phyloP scores from a whole-genome alignment of 345 rosid genomes.

The Eucalyptus pauciflora region DNA sequence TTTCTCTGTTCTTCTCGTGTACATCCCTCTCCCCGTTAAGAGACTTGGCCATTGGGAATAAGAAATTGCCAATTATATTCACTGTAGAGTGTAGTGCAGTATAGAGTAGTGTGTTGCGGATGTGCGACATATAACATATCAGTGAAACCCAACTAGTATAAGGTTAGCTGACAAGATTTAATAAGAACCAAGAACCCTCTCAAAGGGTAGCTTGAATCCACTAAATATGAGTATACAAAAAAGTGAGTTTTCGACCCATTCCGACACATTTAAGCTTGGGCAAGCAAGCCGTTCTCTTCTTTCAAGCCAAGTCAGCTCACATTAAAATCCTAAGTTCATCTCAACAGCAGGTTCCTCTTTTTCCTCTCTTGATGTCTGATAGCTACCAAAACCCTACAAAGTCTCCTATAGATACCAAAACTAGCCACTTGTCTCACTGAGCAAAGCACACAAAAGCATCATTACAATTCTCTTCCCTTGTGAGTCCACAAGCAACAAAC shows the following conservation, averaged over 20 bases:
- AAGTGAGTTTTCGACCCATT: not conserved
- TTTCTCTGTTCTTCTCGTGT: not conserved
- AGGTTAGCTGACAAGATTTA: not conserved
- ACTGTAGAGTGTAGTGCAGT: not conserved
- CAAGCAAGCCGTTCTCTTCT: not conserved
- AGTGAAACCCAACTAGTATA: not conserved
- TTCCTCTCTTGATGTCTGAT: not conserved
- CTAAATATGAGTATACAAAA: not conserved
- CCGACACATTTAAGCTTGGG: not conserved
- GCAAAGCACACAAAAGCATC: too few relatives aligned
- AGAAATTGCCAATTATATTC: not conserved
- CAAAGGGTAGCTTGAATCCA: not conserved
- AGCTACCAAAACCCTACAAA: not conserved
- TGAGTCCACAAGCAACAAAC: too few relatives aligned
- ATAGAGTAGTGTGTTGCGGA: not conserved
- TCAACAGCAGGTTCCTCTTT: not conserved
- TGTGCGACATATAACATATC: not conserved
- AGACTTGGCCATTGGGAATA: not conserved
- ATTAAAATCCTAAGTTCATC: not conserved
- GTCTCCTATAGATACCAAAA: not conserved
- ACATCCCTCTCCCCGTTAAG: not conserved
- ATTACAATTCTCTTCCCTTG: too few relatives aligned
- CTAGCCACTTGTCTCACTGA: not conserved
- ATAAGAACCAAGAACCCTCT: not conserved
- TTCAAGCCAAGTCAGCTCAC: not conserved